Base-by-base conservation (phyloP, 2,329 filamentous ascomycete genomes). In the Fusarium hostae region DNA sequence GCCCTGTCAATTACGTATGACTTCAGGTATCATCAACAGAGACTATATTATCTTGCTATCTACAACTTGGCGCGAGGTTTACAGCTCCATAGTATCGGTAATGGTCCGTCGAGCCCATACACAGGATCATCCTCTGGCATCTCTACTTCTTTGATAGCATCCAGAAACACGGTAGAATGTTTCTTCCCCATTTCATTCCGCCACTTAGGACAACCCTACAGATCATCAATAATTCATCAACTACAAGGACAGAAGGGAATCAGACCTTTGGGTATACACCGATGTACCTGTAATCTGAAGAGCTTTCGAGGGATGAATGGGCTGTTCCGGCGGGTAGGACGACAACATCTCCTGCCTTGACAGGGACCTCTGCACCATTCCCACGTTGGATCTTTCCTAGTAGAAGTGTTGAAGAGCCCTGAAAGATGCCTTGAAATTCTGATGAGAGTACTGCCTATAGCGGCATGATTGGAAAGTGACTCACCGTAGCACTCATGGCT, bases 1-100 rank as follows among this genome's bases (percentile, higher is more conserved):
- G 3, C 3, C 3, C 3, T 5, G 12, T 7, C 5, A 9, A 28
- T 6, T 9, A 22, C 22, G 5, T 3, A 7, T 8, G 0, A 43
- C 16, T 43, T 18, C 2, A 8, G 4, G 4, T 18, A 6, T 4
- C 0, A 0, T 26, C 41, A 3, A 50, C 3, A 15, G 5, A 34
- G 2, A 24, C n/a, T 34, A 3, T 13, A 15, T 24, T 10, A 13
- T 34, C 5, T 10, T 3, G 4, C 9, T 10, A 26, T 32, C 28
- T 56, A 56, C 2, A 56, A 1, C 39, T 45, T 56, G 1, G 52
- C 28, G 1, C 40, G n/a, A 16, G 35, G 24, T 5, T 24, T 24
- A 24, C 6, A 24, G 24, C 24, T 16, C 55, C 55, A 58, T 5
- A 58, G 10, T 8, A 5, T 34, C 1, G 20, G 0, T 8, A 58